A percentile compares a stretch with the other conserved stretches of the same genome.
Evolutionary conservation across 371 early-diverging fungal genomes (phyloP).

Genomic region (Mucor indicus): DNA sequence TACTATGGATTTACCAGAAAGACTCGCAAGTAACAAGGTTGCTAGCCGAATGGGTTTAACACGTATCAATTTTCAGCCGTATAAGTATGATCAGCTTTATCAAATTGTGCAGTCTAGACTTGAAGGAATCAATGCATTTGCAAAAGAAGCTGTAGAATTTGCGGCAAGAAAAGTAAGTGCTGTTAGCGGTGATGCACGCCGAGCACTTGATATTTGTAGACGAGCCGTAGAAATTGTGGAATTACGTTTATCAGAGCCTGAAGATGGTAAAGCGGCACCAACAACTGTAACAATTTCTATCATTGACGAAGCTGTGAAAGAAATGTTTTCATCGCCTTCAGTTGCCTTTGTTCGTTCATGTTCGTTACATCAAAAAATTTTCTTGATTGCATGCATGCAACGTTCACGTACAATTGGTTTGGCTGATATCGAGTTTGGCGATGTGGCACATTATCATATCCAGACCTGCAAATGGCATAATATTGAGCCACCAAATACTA

Average conservation of each 20-base stretch:
- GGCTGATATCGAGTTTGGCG: conserved; percentile 75
- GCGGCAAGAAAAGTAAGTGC: conserved; percentile 94
- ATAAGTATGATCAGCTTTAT: conserved; percentile 78
- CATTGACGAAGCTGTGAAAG: conserved; percentile 77
- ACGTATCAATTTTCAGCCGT: conserved; percentile 90
- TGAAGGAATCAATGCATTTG: conserved; percentile 71
- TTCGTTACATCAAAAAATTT: conserved; percentile 82
- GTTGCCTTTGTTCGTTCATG: conserved; percentile 71
- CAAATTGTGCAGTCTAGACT: conserved; percentile 83
- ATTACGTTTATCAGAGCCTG: conserved; percentile 17
- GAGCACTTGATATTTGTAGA: conserved; percentile 93
- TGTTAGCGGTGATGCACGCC: conserved; percentile 96
- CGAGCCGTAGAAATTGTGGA: conserved; percentile 85
- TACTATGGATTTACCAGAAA: conserved; percentile 98
- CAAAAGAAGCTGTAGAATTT: conserved; percentile 86
- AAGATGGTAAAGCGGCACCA: not conserved
- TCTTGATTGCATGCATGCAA: conserved; percentile 70
- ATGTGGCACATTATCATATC: conserved; percentile 49
- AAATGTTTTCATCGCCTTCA: conserved; percentile 79
- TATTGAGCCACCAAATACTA: conserved; percentile 59
- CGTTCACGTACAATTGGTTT: conserved; percentile 64
- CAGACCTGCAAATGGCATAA: conserved; percentile 68
- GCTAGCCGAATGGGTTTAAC: conserved; percentile 90
- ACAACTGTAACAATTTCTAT: conserved; percentile 69
- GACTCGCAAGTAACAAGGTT: conserved; percentile 87